Evolutionary conservation across 2,329 filamentous ascomycete genomes (phyloP), one percentile per base, ranked within the genome.

Genomic region (Xylariales sp.): DNA sequence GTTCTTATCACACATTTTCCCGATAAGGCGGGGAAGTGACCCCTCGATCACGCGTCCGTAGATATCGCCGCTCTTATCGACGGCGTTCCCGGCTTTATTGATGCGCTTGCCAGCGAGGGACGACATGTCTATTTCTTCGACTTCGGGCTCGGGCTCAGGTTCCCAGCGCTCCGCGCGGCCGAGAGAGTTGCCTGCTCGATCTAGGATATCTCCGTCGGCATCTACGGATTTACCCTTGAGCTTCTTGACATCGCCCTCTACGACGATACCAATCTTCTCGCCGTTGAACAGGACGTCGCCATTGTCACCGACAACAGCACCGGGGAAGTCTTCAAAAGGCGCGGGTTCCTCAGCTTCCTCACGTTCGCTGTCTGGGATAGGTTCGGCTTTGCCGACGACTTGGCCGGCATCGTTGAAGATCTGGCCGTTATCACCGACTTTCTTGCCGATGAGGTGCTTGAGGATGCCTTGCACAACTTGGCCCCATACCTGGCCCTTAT

Each of bases 391-490:
- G 36, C 91, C 91, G 58, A 93, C 86, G 45, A 91, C 83, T 77
- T 92, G 87, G 68, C 91, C 91, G 5, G 83, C 83, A 68, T 92
- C 90, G 75, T 89, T 89, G 87, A 89, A 93, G 80, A 93, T 90
- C 71, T 90, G 84, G 52, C 91, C 91, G 43, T 91, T 80, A 62
- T 87, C 87, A 69, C 92, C 90, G 41, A 88, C 82, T 75, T 87
- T 86, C 74, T 86, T 88, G 72, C 90, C 90, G 39, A 89, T 78
- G 5, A 93, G 84, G 69, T 90, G 83, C 78, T 90, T 87, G 18
- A 87, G 73, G 16, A 89, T 86, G 45, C 91, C 91, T 71, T 90
- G 85, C 41, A 87, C 80, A 12, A 93, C 82, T 53, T 87, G 88
- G 16, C 89, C 91, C 71, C 92, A 80, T 2, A 87, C 74, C 49